Conservation (phyloP, 2,329 filamentous ascomycete genomes). For the Ascosphaera pollenicola region DNA sequence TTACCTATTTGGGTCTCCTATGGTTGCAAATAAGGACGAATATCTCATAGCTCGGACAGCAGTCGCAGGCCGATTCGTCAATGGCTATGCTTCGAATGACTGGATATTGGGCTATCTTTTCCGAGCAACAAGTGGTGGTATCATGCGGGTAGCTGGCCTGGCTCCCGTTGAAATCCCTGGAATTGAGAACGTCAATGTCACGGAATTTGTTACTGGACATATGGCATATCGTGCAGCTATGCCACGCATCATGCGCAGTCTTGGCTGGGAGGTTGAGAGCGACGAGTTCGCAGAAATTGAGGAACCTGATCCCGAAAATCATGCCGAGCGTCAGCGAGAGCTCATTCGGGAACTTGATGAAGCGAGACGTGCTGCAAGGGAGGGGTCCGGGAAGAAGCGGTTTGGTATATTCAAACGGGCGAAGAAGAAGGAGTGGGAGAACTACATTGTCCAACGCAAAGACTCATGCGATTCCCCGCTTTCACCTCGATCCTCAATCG, state of each 20-base stretch:
- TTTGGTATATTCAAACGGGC: slow-evolving; percentile 68
- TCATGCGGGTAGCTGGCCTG: slow-evolving; percentile 70
- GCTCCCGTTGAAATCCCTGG: slow-evolving; percentile 57
- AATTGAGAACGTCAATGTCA: slow-evolving; percentile 77
- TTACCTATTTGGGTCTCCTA: slow-evolving; percentile 78
- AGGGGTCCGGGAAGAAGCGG: slow-evolving; percentile 47
- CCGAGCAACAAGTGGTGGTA: slow-evolving; percentile 77
- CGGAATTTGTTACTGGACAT: slow-evolving; percentile 66
- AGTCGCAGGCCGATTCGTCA: slow-evolving; percentile 80
- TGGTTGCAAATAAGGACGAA: slow-evolving; percentile 82
- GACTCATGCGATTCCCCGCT: slow-evolving; percentile 11
- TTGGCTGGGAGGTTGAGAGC: slow-evolving; percentile 76
- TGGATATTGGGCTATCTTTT: slow-evolving; percentile 97
- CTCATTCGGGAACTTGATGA: slow-evolving; percentile 94
- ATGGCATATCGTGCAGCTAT: slow-evolving; percentile 94
- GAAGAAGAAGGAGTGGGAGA: slow-evolving; percentile 81
- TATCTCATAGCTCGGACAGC: slow-evolving; percentile 63
- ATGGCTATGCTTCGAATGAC: slow-evolving; percentile 82
- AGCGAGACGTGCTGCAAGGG: slow-evolving; percentile 67
- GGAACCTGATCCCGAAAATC: slow-evolving; percentile 88
- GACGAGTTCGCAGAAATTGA: slow-evolving; percentile 95
- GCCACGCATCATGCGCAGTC: slow-evolving; percentile 65
- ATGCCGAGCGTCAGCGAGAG: slow-evolving; percentile 67
- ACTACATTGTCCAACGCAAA: slow-evolving; percentile 48
- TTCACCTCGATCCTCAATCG: slow-evolving; percentile 9